phyloP scores from a whole-genome alignment of 139 green algal species.

The Volvox africanus region DNA sequence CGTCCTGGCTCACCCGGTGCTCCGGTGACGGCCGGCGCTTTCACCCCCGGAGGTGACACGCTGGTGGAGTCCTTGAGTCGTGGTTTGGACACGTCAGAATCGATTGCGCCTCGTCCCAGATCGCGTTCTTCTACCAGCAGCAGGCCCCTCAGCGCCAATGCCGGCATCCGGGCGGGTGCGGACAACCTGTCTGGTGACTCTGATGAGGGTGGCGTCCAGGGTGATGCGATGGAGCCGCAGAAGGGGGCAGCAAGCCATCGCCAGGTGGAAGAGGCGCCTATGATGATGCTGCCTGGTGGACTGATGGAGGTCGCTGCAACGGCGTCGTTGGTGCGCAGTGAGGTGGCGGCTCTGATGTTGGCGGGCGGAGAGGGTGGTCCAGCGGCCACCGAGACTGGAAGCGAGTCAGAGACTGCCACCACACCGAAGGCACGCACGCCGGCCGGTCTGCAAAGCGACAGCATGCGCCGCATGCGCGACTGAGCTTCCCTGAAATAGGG shows the following conservation, averaged over 20 bases:
- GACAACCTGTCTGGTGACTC: background rate
- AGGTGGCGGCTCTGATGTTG: slow-evolving; percentile 17
- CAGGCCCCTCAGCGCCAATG: background rate
- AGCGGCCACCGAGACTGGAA: background rate
- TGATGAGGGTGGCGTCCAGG: background rate
- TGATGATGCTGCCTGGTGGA: slow-evolving; percentile 23
- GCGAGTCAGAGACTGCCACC: background rate
- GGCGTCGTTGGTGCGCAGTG: slow-evolving; percentile 38
- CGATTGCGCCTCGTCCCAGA: background rate
- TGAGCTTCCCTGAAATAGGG: background rate
- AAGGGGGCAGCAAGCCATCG: too few relatives aligned
- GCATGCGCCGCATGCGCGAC: slow-evolving; percentile 15
- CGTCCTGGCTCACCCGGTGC: background rate
- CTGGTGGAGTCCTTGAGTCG: background rate
- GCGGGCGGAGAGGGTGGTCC: background rate
- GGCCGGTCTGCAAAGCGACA: slow-evolving; percentile 21
- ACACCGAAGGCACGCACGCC: background rate
- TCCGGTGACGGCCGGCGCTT: background rate
- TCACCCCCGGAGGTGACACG: background rate
- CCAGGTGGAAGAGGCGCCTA: background rate
- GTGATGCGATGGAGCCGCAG: too few relatives aligned
- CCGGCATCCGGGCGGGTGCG: background rate
- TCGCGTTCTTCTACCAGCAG: background rate
- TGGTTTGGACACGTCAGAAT: background rate
- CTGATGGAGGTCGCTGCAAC: slow-evolving; percentile 26